These are phyloP conservation scores for Eimeria falciformis DNA, from an alignment of 169 alveolate species.

Conservation along the genomic window DNA sequence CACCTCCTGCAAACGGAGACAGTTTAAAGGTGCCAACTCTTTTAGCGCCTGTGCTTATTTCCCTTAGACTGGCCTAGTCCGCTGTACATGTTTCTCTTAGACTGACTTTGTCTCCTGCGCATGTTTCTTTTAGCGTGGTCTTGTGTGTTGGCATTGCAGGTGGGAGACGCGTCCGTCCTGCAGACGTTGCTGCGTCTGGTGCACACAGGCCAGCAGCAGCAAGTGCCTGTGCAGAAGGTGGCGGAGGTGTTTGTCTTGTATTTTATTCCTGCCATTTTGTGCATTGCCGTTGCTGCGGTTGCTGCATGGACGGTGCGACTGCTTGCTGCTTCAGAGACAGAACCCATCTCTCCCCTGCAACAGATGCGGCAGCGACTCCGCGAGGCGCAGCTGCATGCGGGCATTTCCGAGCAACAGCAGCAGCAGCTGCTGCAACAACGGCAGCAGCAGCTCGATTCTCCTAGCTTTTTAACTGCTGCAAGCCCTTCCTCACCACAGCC, in stretches of 20 bases:
- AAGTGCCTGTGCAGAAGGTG: constrained; percentile 40
- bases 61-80: too few relatives aligned
- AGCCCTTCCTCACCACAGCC: not conserved
- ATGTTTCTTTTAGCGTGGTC: not conserved
- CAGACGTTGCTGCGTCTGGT: constrained; percentile 62
- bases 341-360: constrained; percentile 55
- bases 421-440: constrained; percentile 33
- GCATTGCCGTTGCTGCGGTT: constrained; percentile 31
- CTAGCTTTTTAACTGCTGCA: not conserved
- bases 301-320: constrained; percentile 43
- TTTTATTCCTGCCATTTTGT: constrained; percentile 71
- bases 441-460: constrained; percentile 19
- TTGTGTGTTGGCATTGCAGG: constrained; percentile 26
- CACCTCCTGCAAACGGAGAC: too few relatives aligned
- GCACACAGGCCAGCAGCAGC: constrained; percentile 41
- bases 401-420: constrained; percentile 10
- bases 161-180: constrained; percentile 71
- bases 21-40: too few relatives aligned
- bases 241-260: constrained; percentile 59
- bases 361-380: constrained; percentile 50
- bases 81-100: too few relatives aligned
- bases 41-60: too few relatives aligned
- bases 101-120: too few relatives aligned
- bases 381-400: constrained; percentile 48
- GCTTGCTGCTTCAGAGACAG: constrained; percentile 33